Base-by-base conservation (phyloP, 768 basidiomycete genomes). In the Gautieria morchelliformis region DNA sequence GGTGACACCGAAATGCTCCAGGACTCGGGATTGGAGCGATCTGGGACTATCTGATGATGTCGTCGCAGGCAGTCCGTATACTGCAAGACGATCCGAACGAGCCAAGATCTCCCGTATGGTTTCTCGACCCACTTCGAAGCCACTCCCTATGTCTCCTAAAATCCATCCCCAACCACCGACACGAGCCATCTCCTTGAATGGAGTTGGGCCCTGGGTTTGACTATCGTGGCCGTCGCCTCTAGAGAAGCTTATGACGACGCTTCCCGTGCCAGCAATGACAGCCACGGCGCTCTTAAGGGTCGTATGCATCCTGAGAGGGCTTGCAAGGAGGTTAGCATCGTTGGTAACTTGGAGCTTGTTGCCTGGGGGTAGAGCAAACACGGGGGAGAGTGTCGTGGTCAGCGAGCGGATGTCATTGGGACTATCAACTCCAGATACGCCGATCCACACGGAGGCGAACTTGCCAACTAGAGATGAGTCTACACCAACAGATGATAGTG, bases 131-230 rank as follows among this genome's bases (percentile, higher is more conserved):
- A 91, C 83, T 64, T 85, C 78, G 63, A 80, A 92, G 11, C 89
- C 89, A 20, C 87, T 83, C 11, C 90, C 90, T 66, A 91, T 89
- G 65, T 91, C 89, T 7, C 89, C 87, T 11, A 90, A 73, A 19
- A 90, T 82, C 86, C 87, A 89, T 0, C 89, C 88, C 85, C 85
- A 89, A 1, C 89, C 88, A 4, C 89, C 88, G 32, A 80, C 76
- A 7, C 89, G 77, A 1, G 82, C 86, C 42, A 88, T 75, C 63
- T 88, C 83, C 49, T 78, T 66, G 20, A 87, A 72, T n/a, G 60
- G 59, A 24, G 35, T 44, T 11, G 58, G 54, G n/a, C 40, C 55
- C 14, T 37, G 19, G 48, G 17, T 32, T 17, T 11, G 11, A n/a
- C 30, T 39, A 14, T 19, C 57, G 30, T 42, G 30, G 17, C n/a